Percentiles rank a stretch among this genome's conserved stretches.
Conservation (phyloP, 2,329 filamentous ascomycete species). For the Penicillium brevicompactum region DNA sequence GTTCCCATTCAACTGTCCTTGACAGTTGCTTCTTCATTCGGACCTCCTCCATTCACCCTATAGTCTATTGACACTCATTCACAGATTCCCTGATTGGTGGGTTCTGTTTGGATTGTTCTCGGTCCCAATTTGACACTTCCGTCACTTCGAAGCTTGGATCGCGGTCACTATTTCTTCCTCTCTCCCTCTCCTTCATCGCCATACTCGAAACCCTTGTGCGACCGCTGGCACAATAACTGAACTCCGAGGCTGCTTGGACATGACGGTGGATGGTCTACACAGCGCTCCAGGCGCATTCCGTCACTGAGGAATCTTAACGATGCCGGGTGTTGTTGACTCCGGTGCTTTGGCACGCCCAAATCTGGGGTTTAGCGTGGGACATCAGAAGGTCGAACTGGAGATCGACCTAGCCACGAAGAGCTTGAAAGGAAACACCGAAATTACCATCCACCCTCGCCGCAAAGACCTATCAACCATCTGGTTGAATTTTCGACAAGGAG, state of each 20-base stretch:
- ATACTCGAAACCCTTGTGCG: neutral
- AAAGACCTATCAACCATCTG: slow-evolving; percentile 57
- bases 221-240: slow-evolving; percentile 4
- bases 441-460: slow-evolving; percentile 71
- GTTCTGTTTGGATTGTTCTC: no score
- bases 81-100: neutral
- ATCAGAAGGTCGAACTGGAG: slow-evolving; percentile 87
- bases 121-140: neutral
- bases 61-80: neutral
- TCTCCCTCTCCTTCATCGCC: neutral
- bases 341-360: slow-evolving; percentile 31
- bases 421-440: slow-evolving; percentile 76
- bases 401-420: slow-evolving; percentile 78
- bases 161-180: neutral
- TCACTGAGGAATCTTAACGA: slow-evolving; percentile 39
- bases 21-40: neutral
- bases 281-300: slow-evolving; percentile 42
- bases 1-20: neutral
- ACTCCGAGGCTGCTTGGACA: slow-evolving; percentile 34
- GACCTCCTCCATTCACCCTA: neutral
- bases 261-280: slow-evolving; percentile 39
- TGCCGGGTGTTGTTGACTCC: slow-evolving; percentile 43
- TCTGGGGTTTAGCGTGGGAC: slow-evolving; percentile 63
- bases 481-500: slow-evolving; percentile 66
- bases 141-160: neutral